phyloP scores from a whole-genome alignment of 257 asterid genomes.

The Petunia secreta region DNA sequence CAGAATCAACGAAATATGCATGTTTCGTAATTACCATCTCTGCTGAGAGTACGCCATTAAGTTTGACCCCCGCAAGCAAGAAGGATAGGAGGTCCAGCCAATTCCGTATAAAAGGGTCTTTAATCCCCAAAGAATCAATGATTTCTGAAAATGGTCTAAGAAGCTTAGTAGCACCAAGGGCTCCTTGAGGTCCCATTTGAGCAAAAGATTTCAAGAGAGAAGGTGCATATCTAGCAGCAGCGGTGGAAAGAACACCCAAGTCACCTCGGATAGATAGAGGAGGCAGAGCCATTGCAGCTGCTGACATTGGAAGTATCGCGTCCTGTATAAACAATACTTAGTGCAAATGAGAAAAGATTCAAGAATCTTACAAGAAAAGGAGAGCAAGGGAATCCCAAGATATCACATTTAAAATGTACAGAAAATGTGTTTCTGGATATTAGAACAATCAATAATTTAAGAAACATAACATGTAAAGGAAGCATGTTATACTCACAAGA shows the following conservation, averaged over 20 bases:
- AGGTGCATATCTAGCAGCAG: constrained; percentile 88
- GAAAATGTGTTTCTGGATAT: neutral
- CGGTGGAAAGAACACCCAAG: constrained; percentile 85
- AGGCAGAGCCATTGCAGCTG: constrained; percentile 98
- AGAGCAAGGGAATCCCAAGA: neutral
- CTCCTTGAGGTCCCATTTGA: constrained; percentile 96
- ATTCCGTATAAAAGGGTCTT: constrained; percentile 81
- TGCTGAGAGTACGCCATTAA: constrained; percentile 91
- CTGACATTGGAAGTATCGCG: constrained; percentile 82
- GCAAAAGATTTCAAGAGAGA: constrained; percentile 84
- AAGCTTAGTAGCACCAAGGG: constrained; percentile 88
- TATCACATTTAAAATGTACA: neutral
- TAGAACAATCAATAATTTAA: neutral
- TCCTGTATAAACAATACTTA: constrained; percentile 52
- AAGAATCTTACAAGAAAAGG: constrained; percentile 3
- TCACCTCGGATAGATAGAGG: constrained; percentile 94
- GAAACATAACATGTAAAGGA: constrained; percentile 19
- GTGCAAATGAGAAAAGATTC: neutral
- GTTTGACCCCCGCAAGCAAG: constrained; percentile 94
- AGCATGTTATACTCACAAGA: constrained; percentile 62
- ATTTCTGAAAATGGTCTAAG: constrained; percentile 83
- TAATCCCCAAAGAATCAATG: constrained; percentile 75
- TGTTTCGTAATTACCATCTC: constrained; percentile 71
- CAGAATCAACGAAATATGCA: neutral
- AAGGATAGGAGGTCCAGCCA: constrained; percentile 95